Evolutionary conservation across 352 stramenopile species (phyloP), one percentile per base, ranked within the genome.

Genomic region (Globisporangium nunn): DNA sequence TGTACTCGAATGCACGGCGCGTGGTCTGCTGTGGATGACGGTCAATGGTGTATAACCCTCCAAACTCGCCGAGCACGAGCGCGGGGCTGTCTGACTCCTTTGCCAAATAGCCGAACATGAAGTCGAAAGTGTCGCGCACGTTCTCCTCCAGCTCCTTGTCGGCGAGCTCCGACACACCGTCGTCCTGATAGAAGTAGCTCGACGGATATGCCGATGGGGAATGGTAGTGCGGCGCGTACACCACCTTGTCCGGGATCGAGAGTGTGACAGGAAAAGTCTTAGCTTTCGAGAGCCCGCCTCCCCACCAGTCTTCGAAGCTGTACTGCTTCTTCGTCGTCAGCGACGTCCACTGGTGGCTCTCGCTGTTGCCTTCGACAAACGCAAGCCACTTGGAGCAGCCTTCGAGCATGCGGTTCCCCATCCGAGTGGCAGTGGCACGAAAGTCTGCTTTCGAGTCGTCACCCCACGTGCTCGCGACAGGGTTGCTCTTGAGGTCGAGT

Each of bases 211-310:
- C 76, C 1, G 74, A 72, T 2, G 81, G 75, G 4, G 75, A 87
- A 66, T 85, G 83, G 58, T 87, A 91, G 63, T 91, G 81, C 31
- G 81, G 81, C 2, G 79, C 81, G 50, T 83, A 91, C 6, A 91
- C 81, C n/a, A 91, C 64, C 53, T 91, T 91, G 58, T 86, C 64
- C 6, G 67, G 45, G 8, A 72, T 62, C 8, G 54, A 62, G 56
- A 89, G 81, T 14, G 74, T 72, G 11, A 87, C 48, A 1, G 72
- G 67, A 28, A 72, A 64, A n/a, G 71, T 63, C 12, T 66, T 62
- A 18, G 67, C 72, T 3, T 67, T 55, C 61, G 82, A 71, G 0
- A 89, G 64, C 0, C 74, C 75, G 14, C 72, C 74, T 28, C 78
- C 78, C 43, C 82, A 49, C 76, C 76, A 91, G 53, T 87, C 78